Evolutionary conservation across 345 rosid species (phyloP).

Genomic region (Noccaea bulbosa): DNA sequence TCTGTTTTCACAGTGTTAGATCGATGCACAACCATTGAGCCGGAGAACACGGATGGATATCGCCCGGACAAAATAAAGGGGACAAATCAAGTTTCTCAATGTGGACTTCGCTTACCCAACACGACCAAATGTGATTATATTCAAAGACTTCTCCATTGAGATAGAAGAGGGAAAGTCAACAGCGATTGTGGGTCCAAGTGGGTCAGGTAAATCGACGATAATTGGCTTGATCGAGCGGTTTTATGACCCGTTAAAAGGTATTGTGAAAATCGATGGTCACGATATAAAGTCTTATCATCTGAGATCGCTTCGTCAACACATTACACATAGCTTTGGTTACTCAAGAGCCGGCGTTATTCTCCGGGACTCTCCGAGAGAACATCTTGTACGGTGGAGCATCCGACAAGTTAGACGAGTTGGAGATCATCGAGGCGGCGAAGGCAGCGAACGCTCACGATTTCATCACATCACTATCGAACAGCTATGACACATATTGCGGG

Average conservation of each 20-base stretch:
- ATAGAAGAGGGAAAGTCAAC: slow-evolving; percentile 64
- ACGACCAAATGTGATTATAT: slow-evolving; percentile 52
- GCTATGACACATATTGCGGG: slow-evolving; percentile 60
- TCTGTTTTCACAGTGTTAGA: slow-evolving; percentile 58
- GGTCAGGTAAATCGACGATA: too few species aligned
- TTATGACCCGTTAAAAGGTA: slow-evolving; percentile 60
- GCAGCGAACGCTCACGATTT: slow-evolving; percentile 73
- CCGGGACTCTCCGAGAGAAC: background rate
- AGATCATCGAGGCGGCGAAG: slow-evolving; percentile 26
- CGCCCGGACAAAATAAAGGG: slow-evolving; percentile 44
- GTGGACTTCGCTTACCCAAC: slow-evolving; percentile 65
- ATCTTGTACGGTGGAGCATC: too few species aligned
- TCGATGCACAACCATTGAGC: slow-evolving; percentile 54
- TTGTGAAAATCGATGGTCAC: slow-evolving; percentile 51
- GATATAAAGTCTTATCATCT: slow-evolving; percentile 39
- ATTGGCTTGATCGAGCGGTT: slow-evolving; percentile 23
- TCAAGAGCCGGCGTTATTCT: too few species aligned
- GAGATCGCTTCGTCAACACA: too few species aligned
- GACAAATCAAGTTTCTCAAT: slow-evolving; percentile 47
- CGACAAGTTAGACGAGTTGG: too few species aligned
- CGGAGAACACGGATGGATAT: slow-evolving; percentile 49
- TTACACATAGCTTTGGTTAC: too few species aligned
- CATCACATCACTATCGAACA: slow-evolving; percentile 47
- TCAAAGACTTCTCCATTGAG: slow-evolving; percentile 53
- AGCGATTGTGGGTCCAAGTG: slow-evolving; percentile 46